These are phyloP conservation scores for Cordyceps javanica DNA, from an alignment of 2,329 filamentous ascomycete species.

Conservation along the genomic window DNA sequence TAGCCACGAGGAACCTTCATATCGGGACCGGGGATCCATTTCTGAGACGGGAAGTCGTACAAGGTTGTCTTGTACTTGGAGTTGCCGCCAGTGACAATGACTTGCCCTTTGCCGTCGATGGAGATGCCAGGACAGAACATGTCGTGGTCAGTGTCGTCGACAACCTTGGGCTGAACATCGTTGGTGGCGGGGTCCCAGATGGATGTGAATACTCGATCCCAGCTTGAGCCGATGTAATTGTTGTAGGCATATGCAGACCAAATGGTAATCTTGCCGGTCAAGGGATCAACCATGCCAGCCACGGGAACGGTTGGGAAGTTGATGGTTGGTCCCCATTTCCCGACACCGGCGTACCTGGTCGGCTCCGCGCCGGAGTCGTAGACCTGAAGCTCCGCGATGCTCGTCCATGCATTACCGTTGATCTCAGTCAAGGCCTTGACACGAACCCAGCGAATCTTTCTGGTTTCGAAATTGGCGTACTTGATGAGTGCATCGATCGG, in stretches of 20 bases:
- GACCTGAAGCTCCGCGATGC: conserved; percentile 27
- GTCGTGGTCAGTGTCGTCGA: conserved; percentile 41
- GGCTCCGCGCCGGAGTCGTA: conserved; percentile 21
- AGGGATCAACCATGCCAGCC: conserved; percentile 23
- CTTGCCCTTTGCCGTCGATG: conserved; percentile 39
- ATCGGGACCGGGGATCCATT: conserved; percentile 32
- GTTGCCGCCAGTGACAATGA: conserved; percentile 49
- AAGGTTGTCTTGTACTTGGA: conserved; percentile 42
- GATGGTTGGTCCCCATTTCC: conserved; percentile 29
- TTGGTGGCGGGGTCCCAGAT: conserved; percentile 29
- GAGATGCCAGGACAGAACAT: conserved; percentile 55
- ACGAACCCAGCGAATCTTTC: conserved; percentile 24
- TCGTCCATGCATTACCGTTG: conserved; percentile 24
- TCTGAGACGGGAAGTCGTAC: conserved; percentile 32
- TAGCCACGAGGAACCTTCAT: conserved; percentile 47
- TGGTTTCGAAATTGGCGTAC: conserved; percentile 27
- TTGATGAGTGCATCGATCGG: conserved; percentile 23
- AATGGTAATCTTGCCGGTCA: conserved; percentile 21
- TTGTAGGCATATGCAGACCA: conserved; percentile 21
- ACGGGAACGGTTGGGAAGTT: conserved; percentile 31
- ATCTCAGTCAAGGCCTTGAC: conserved; percentile 25
- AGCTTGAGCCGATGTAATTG: conserved; percentile 13
- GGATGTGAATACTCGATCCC: conserved; percentile 16
- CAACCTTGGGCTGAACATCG: conserved; percentile 10
- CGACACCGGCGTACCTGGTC: conserved; percentile 19